phyloP scores from a whole-genome alignment of 768 basidiomycete genomes.

The Boletus rufocinnamomeus region DNA sequence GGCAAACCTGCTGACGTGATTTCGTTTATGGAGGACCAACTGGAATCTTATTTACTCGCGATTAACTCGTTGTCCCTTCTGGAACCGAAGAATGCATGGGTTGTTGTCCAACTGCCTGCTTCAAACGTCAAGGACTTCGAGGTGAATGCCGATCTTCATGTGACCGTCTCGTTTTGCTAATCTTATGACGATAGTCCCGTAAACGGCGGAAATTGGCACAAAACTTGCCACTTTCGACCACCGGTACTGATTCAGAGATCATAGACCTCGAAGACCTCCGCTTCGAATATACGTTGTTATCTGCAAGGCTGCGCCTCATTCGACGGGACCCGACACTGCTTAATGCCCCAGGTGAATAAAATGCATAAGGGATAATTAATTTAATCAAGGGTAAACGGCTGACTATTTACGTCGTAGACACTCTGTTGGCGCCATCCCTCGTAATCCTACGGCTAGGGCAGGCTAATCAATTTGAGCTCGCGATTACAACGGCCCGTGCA shows the following conservation, averaged over 20 bases:
- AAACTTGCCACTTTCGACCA: slow-evolving; percentile 77
- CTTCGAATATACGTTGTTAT: slow-evolving; percentile 73
- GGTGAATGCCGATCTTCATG: slow-evolving; percentile 35
- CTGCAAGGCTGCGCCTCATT: slow-evolving; percentile 76
- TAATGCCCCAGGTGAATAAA: slow-evolving; percentile 60
- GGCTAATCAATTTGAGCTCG: slow-evolving; percentile 73
- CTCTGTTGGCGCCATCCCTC: slow-evolving; percentile 56
- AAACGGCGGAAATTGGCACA: slow-evolving; percentile 74
- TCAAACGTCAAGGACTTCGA: slow-evolving; percentile 49
- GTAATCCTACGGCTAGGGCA: slow-evolving; percentile 81
- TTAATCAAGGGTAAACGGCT: slow-evolving; percentile 16
- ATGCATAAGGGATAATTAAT: slow-evolving; percentile 10
- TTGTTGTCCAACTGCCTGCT: slow-evolving; percentile 61
- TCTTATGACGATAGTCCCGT: slow-evolving; percentile 46
- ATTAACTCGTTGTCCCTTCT: slow-evolving; percentile 87
- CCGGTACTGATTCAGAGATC: slow-evolving; percentile 67
- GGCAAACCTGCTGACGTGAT: slow-evolving; percentile 39
- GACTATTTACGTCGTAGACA: slow-evolving; percentile 42
- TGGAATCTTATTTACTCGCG: slow-evolving; percentile 81
- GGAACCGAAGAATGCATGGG: slow-evolving; percentile 81
- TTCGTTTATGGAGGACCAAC: slow-evolving; percentile 61
- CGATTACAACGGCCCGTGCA: slow-evolving; percentile 72
- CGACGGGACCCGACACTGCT: slow-evolving; percentile 63
- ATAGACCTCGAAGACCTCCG: slow-evolving; percentile 79
- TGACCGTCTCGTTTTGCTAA: slow-evolving; percentile 20